Percentiles rank a stretch among this genome's conserved stretches.
Evolutionary conservation across 2,329 filamentous ascomycete genomes (phyloP).

Genomic region (Cladophialophora exuberans): DNA sequence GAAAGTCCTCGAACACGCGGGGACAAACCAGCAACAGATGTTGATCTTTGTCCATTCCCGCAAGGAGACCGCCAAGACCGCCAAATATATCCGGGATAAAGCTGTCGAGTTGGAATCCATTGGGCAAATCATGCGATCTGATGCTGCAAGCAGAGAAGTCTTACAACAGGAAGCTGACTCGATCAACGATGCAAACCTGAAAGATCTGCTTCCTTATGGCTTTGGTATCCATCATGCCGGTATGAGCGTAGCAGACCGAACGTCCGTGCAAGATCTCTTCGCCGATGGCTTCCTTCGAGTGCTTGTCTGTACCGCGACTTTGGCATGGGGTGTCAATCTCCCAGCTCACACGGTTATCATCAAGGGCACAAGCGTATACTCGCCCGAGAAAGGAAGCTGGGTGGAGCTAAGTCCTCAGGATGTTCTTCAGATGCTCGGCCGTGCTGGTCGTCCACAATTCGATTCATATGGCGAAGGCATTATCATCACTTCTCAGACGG

Average conservation of each 20-base stretch:
- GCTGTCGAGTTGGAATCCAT: conserved; percentile 97
- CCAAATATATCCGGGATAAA: conserved; percentile 93
- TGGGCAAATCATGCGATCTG: conserved; percentile 88
- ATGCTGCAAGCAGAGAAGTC: conserved; percentile 88
- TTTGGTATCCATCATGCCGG: conserved; percentile 98
- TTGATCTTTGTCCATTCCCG: conserved; percentile 97
- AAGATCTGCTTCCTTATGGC: conserved; percentile 92
- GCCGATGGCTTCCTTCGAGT: conserved; percentile 90
- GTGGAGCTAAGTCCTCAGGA: conserved; percentile 97
- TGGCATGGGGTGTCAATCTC: conserved; percentile 98
- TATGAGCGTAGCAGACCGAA: conserved; percentile 93
- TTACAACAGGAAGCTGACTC: conserved; percentile 81
- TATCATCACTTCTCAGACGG: conserved; percentile 92
- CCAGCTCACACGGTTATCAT: conserved; percentile 98
- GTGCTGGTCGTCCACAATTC: conserved; percentile 93
- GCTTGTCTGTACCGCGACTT: conserved; percentile 93
- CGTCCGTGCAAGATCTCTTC: conserved; percentile 93
- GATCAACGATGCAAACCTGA: conserved; percentile 83
- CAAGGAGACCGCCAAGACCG: conserved; percentile 98
- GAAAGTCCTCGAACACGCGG: conserved; percentile 95
- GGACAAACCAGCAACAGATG: conserved; percentile 93
- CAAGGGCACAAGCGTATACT: conserved; percentile 97
- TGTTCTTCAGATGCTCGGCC: conserved; percentile 96
- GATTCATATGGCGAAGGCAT: conserved; percentile 98
- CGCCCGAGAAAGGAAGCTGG: conserved; percentile 97